Percentiles rank a stretch among this genome's conserved stretches.
phyloP scores from a whole-genome alignment of 2,329 filamentous ascomycete species.

The Ceratocystis albifundus region DNA sequence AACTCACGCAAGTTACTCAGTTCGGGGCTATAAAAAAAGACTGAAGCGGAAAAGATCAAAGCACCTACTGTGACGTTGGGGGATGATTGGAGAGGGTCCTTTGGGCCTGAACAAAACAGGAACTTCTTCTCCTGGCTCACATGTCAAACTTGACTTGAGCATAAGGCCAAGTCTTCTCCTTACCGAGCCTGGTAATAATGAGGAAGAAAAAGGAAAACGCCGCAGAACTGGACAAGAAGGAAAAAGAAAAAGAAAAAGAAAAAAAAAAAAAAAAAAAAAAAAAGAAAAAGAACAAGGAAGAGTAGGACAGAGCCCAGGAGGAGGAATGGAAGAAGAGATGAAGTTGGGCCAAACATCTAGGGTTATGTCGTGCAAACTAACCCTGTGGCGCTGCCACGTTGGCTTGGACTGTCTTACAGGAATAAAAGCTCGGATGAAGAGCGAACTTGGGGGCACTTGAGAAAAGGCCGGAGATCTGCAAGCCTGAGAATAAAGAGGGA shows the following conservation, averaged over 20 bases:
- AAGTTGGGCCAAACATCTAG: not conserved
- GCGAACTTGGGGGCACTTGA: not conserved
- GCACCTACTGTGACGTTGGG: not conserved
- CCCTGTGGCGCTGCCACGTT: slow-evolving; percentile 6
- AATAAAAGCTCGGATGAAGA: slow-evolving; percentile 5
- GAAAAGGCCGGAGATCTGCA: not conserved
- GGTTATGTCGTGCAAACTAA: not conserved
- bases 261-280: too few species aligned
- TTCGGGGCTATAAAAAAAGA: not conserved
- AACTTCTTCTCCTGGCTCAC: not conserved
- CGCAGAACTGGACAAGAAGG: too few species aligned
- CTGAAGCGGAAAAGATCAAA: not conserved
- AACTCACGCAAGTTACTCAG: not conserved
- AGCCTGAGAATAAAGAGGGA: not conserved
- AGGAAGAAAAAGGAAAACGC: too few species aligned
- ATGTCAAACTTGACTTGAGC: not conserved
- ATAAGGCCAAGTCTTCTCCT: too few species aligned
- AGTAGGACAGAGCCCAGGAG: not conserved
- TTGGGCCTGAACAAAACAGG: slow-evolving; percentile 6
- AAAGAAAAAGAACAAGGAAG: not conserved
- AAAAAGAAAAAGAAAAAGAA: too few species aligned
- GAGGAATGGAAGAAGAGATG: not conserved
- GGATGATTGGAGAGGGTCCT: not conserved
- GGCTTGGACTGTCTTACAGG: not conserved
- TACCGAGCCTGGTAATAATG: too few species aligned